Percentiles rank a stretch among this genome's conserved stretches.
Conservation (phyloP, 2,329 filamentous ascomycete genomes). For the Proliferodiscus dingleyae region DNA sequence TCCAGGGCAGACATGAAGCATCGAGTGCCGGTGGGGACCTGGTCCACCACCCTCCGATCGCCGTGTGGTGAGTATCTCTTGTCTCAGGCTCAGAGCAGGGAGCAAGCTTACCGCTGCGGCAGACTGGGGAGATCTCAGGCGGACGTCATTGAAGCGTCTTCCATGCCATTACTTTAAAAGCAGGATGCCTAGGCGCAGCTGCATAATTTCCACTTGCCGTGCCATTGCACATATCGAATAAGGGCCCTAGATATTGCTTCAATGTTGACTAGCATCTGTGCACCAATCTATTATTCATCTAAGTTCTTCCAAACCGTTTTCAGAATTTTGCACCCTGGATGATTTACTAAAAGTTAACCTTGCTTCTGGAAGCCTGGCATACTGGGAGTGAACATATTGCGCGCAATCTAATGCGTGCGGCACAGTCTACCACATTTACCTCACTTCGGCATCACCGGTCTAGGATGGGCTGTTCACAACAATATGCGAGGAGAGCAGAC, state of each 20-base stretch:
- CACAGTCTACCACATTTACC: neutral
- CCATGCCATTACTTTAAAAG: neutral
- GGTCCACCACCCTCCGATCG: neutral
- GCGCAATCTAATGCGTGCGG: neutral
- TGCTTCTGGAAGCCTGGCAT: neutral
- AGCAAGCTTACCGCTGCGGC: neutral
- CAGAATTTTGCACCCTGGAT: neutral
- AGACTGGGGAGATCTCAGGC: neutral
- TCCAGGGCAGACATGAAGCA: neutral
- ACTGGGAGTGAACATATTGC: neutral
- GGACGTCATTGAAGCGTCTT: neutral
- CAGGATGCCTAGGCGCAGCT: neutral
- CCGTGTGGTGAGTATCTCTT: neutral
- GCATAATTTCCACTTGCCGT: neutral
- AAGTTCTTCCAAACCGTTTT: neutral
- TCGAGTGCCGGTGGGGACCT: neutral
- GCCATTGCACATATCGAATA: neutral
- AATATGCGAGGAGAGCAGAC: neutral
- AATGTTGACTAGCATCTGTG: neutral
- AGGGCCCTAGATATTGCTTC: neutral
- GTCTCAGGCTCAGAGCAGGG: neutral
- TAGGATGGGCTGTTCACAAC: neutral
- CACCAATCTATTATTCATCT: neutral
- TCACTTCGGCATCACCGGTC: neutral
- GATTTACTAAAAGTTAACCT: neutral